Evolutionary conservation across 2,329 filamentous ascomycete species (phyloP).

Genomic region (Parafenestella ontariensis): DNA sequence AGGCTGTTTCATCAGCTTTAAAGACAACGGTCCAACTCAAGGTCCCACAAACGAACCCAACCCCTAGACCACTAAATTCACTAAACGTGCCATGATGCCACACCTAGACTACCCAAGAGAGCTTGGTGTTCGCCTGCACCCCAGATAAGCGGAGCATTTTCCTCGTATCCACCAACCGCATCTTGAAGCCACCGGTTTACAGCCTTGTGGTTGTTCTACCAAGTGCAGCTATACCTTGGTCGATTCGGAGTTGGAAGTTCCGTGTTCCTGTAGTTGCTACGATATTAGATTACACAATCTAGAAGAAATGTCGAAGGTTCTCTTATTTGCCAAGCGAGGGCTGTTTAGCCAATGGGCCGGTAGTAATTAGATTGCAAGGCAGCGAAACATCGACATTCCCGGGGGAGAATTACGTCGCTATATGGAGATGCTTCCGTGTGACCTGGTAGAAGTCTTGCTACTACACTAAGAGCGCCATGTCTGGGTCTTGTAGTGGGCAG

Average conservation of each 20-base stretch:
- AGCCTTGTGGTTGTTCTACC: background rate
- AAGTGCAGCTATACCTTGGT: conserved; percentile 8
- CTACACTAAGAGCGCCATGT: conserved; percentile 2
- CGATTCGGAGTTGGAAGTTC: conserved; percentile 19
- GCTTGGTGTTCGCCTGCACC: background rate
- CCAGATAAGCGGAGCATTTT: conserved; percentile 17
- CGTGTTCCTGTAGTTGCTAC: conserved; percentile 12
- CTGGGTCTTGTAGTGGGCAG: background rate
- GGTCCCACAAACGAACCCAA: background rate
- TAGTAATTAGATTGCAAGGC: conserved; percentile 15
- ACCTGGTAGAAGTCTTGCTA: conserved; percentile 8
- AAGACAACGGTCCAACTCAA: background rate
- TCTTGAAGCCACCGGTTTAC: conserved; percentile 6
- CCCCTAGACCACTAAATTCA: background rate
- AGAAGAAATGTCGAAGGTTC: conserved; percentile 25
- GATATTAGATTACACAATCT: conserved; percentile 40
- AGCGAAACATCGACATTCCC: background rate
- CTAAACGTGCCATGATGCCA: conserved; percentile 13
- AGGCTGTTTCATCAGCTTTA: conserved; percentile 6
- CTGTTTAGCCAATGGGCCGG: conserved; percentile 25
- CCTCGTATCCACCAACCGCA: conserved; percentile 27
- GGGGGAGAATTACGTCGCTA: conserved; percentile 1
- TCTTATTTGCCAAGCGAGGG: conserved; percentile 26
- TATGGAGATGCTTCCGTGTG: conserved; percentile 15
- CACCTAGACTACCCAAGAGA: background rate